phyloP scores from a whole-genome alignment of 768 basidiomycete genomes.

The Leccinellum albellum region DNA sequence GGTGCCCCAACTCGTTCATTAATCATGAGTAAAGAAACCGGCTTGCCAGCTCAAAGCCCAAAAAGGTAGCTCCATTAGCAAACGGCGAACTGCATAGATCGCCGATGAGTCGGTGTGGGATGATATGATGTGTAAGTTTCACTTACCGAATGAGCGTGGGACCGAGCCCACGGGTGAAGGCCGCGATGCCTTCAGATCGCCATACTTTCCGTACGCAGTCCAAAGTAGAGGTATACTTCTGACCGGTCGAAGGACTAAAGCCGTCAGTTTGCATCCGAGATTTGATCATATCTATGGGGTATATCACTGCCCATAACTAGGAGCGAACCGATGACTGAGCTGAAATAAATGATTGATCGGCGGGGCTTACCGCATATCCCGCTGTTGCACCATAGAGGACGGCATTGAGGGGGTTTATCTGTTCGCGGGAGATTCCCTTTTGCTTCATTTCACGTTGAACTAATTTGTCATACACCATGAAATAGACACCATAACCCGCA shows the following conservation, averaged over 20 bases:
- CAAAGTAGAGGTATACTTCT: conserved; percentile 77
- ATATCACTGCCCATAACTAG: conserved; percentile 88
- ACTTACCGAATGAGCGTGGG: conserved; percentile 88
- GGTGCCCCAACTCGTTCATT: neutral
- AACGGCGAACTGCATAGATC: neutral
- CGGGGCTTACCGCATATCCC: conserved; percentile 74
- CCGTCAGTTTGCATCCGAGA: conserved; percentile 95
- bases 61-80: conserved; percentile 95
- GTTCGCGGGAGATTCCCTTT: conserved; percentile 67
- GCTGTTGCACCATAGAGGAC: conserved; percentile 88
- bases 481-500: conserved; percentile 82
- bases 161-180: conserved; percentile 87
- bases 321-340: conserved; percentile 6
- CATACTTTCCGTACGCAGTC: conserved; percentile 83
- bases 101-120: conserved; percentile 2
- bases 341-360: neutral
- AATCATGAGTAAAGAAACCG: conserved; percentile 50
- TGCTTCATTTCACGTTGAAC: conserved; percentile 80
- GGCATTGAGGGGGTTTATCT: conserved; percentile 74
- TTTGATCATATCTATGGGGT: conserved; percentile 96
- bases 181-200: conserved; percentile 76
- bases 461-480: conserved; percentile 88
- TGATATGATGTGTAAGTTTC: neutral
- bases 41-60: conserved; percentile 92
- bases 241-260: conserved; percentile 67